Percentiles rank a stretch among this genome's conserved stretches.
These are phyloP conservation scores for Trametes cinnabarina DNA, from an alignment of 768 basidiomycete genomes.

Conservation along the genomic window DNA sequence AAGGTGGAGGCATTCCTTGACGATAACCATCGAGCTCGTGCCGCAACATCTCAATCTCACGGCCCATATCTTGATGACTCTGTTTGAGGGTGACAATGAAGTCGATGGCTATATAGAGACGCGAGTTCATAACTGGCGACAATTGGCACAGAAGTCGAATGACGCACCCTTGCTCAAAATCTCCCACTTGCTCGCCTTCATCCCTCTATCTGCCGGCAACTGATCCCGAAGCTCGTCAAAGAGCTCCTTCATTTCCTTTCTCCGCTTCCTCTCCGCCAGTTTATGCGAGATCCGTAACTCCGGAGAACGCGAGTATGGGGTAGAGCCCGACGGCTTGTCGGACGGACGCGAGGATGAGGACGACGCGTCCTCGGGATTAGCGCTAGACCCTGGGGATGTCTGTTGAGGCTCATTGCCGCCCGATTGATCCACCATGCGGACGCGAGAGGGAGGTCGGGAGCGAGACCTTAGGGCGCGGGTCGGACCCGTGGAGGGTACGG, in stretches of 20 bases:
- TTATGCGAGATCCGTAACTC: conserved; percentile 96
- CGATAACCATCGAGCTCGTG: conserved; percentile 69
- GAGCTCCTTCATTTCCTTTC: conserved; percentile 99
- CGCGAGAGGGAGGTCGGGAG: conserved; percentile 70
- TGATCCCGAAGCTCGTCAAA: conserved; percentile 96
- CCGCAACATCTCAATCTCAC: conserved; percentile 76
- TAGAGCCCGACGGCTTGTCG: conserved; percentile 51
- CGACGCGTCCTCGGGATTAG: conserved; percentile 18
- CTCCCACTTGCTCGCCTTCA: conserved; percentile 99
- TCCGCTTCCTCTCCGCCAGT: conserved; percentile 91
- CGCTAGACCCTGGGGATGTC: conserved; percentile 16
- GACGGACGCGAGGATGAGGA: conserved; percentile 11
- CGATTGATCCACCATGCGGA: conserved; percentile 41
- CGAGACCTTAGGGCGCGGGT: conserved; percentile 59
- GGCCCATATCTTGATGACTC: conserved; percentile 69
- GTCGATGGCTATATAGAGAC: conserved; percentile 66
- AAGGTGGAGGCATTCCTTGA: conserved; percentile 50
- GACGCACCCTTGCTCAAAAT: conserved; percentile 88
- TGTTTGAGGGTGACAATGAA: conserved; percentile 80
- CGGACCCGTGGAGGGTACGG: conserved; percentile 43
- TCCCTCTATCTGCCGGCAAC: conserved; percentile 86
- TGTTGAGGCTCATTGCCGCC: conserved; percentile 32
- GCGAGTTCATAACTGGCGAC: background rate
- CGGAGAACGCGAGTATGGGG: conserved; percentile 93
- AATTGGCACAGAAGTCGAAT: background rate